phyloP scores from a whole-genome alignment of 1,139 yeast genomes.

The Pichia kudriavzevii region DNA sequence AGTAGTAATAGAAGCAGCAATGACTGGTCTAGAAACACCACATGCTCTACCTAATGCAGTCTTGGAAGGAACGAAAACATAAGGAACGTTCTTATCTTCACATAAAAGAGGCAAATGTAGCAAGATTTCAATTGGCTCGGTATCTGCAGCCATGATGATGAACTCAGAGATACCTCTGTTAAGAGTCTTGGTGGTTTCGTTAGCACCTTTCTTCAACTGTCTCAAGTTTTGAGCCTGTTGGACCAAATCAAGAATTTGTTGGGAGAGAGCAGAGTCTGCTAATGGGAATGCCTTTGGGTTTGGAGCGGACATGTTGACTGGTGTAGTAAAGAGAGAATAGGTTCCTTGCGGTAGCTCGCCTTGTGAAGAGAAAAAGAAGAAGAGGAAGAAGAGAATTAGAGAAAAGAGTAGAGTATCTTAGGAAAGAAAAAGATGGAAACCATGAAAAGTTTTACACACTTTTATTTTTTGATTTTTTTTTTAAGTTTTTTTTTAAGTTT shows the following conservation, averaged over 20 bases:
- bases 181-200: slow-evolving; percentile 98
- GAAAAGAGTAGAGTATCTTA: slow-evolving; percentile 1
- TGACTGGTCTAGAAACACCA: slow-evolving; percentile 99
- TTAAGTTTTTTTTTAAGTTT: too few species aligned
- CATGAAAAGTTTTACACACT: too few species aligned
- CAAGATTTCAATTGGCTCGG: slow-evolving; percentile 98
- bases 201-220: slow-evolving; percentile 99
- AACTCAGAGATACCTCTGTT: slow-evolving; percentile 99
- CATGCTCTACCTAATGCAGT: slow-evolving; percentile 99
- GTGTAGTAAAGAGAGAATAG: slow-evolving; percentile 25
- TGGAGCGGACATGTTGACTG: slow-evolving; percentile 54
- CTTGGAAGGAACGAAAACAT: slow-evolving; percentile 97
- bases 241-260: slow-evolving; percentile 94
- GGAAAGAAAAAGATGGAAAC: neutral
- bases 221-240: slow-evolving; percentile 98
- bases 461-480: too few species aligned
- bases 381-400: neutral
- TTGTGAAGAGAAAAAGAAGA: slow-evolving; percentile 14
- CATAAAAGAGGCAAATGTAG: slow-evolving; percentile 95
- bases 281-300: slow-evolving; percentile 97
- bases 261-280: slow-evolving; percentile 92
- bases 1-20: slow-evolving; percentile 97
- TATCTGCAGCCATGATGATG: slow-evolving; percentile 99
- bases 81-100: slow-evolving; percentile 99
- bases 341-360: slow-evolving; percentile 61